Conservation (phyloP, 176 grass and related monocot species). For the Puya raimondii region DNA sequence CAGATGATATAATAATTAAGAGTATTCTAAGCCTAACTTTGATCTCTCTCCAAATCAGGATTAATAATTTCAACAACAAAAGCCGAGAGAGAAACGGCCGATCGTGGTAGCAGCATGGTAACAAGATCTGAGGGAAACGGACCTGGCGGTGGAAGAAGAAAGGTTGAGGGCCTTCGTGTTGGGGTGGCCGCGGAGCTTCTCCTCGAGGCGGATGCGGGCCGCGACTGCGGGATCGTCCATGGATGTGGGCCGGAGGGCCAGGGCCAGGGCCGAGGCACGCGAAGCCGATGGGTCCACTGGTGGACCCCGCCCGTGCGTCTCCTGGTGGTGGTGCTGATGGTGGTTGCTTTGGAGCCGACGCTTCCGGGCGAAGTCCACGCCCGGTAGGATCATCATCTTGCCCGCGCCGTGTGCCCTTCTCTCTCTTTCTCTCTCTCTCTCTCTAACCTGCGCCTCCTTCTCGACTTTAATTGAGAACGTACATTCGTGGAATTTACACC, state of each 20-base stretch:
- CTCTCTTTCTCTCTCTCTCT: not conserved
- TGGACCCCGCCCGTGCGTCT: conserved; percentile 2
- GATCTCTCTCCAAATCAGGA: not conserved
- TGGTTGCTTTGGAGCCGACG: conserved; percentile 64
- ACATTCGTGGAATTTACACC: too few species aligned
- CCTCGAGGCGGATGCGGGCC: conserved; percentile 63
- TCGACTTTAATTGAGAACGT: too few species aligned
- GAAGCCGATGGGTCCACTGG: conserved; percentile 17
- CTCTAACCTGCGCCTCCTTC: not conserved
- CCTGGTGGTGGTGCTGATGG: conserved; percentile 4
- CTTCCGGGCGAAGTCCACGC: conserved; percentile 68
- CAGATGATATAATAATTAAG: too few species aligned
- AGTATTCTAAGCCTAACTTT: too few species aligned
- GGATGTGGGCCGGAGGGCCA: not conserved
- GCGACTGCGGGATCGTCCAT: conserved; percentile 43
- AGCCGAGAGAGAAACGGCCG: too few species aligned
- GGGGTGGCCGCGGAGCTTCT: conserved; percentile 52
- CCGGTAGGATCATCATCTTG: conserved; percentile 49
- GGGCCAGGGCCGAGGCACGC: not conserved
- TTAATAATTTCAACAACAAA: not conserved
- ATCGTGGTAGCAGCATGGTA: not conserved
- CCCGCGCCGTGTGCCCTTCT: not conserved
- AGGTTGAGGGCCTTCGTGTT: conserved; percentile 2
- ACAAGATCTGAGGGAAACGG: not conserved
- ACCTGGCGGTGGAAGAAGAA: conserved; percentile 26